phyloP scores from a whole-genome alignment of 2,329 filamentous ascomycete genomes.

The Fusarium scirpi region DNA sequence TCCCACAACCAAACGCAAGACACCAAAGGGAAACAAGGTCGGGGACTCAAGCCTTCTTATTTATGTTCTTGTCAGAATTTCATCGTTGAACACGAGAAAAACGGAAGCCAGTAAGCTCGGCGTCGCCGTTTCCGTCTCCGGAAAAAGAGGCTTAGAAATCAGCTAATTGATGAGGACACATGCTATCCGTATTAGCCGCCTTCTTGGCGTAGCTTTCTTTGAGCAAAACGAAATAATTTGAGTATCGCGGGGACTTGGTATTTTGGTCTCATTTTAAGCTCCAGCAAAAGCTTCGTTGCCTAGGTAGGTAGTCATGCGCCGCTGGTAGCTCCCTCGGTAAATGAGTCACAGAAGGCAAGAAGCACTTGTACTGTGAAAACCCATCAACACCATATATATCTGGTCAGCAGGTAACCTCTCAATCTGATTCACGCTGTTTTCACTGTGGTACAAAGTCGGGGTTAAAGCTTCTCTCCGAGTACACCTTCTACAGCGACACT shows the following conservation, averaged over 20 bases:
- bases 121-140: background rate
- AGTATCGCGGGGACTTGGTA: background rate
- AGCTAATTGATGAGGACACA: background rate
- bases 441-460: slow-evolving; percentile 1
- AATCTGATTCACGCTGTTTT: slow-evolving; percentile 1
- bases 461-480: background rate
- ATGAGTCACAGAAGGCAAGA: slow-evolving; percentile 25
- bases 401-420: background rate
- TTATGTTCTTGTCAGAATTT: background rate
- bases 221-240: background rate
- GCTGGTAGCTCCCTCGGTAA: slow-evolving; percentile 18
- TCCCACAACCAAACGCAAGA: background rate
- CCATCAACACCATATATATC: slow-evolving; percentile 9
- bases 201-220: background rate
- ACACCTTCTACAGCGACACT: background rate
- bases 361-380: background rate
- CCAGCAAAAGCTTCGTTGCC: slow-evolving; percentile 1
- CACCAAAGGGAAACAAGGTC: background rate
- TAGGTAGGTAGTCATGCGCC: background rate
- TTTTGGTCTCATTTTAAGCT: background rate
- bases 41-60: slow-evolving; percentile 3
- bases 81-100: background rate
- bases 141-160: slow-evolving; percentile 7
- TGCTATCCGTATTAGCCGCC: background rate
- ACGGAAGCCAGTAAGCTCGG: background rate